phyloP scores from a whole-genome alignment of 2,329 filamentous ascomycete genomes.

The Lecanosticta acicola region DNA sequence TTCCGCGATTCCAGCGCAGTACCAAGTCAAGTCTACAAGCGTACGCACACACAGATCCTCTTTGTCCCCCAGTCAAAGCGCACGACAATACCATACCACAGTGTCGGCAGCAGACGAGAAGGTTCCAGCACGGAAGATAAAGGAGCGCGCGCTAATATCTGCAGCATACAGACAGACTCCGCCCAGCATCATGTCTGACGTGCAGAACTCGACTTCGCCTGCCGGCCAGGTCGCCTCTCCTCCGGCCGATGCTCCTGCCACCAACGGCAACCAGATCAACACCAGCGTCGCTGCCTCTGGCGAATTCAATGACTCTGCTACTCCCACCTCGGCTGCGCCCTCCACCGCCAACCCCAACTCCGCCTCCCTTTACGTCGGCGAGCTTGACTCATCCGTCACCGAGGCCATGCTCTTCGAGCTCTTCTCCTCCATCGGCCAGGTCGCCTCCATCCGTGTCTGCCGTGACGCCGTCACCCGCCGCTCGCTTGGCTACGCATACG shows the following conservation, averaged over 20 bases:
- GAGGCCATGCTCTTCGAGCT: slow-evolving; percentile 99
- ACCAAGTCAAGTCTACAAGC: slow-evolving; percentile 1
- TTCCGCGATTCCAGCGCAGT: neutral
- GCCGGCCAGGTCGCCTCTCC: slow-evolving; percentile 67
- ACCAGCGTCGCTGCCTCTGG: slow-evolving; percentile 64
- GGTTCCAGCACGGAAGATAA: neutral
- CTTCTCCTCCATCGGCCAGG: slow-evolving; percentile 97
- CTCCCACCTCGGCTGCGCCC: slow-evolving; percentile 64
- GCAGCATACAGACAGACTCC: neutral
- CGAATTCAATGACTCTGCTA: slow-evolving; percentile 61
- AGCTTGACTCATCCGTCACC: slow-evolving; percentile 94
- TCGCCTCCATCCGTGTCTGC: slow-evolving; percentile 98
- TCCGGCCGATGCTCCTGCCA: slow-evolving; percentile 58
- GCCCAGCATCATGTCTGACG: slow-evolving; percentile 34
- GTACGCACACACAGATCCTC: slow-evolving; percentile 4
- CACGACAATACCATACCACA: slow-evolving; percentile 6
- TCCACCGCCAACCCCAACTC: slow-evolving; percentile 73
- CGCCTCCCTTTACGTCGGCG: slow-evolving; percentile 96
- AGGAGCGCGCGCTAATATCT: neutral
- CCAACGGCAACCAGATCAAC: slow-evolving; percentile 57
- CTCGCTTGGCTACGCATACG: slow-evolving; percentile 97
- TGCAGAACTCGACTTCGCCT: slow-evolving; percentile 44
- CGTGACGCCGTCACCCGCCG: slow-evolving; percentile 97
- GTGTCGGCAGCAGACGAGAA: neutral
- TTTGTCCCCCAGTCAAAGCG: slow-evolving; percentile 7